These are phyloP conservation scores for Gentiana macrophylla DNA, from an alignment of 257 asterid species.

Conservation along the genomic window DNA sequence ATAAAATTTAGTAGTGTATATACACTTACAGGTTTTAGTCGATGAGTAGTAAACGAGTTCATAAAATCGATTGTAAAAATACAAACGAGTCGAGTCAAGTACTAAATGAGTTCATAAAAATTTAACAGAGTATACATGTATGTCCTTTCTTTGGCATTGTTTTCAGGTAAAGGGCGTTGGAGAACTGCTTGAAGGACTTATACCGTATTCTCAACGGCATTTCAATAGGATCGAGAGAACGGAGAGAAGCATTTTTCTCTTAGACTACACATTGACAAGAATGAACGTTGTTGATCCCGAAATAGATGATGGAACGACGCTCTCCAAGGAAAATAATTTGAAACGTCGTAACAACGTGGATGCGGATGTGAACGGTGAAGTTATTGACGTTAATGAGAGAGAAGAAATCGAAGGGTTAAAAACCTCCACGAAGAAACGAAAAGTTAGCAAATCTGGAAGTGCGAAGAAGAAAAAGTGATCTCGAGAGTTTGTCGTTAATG, in stretches of 20 bases:
- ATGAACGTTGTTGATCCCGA: constrained; percentile 85
- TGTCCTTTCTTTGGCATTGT: constrained; percentile 1
- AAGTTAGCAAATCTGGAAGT: constrained; percentile 38
- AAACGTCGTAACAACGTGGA: constrained; percentile 16
- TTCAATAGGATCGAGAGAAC: constrained; percentile 59
- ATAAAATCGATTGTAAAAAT: no score
- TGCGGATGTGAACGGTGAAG: constrained; percentile 8
- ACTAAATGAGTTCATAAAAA: no score
- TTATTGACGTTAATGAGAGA: constrained; percentile 9
- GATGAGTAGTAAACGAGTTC: no score
- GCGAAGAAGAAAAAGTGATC: constrained; percentile 40
- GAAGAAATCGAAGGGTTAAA: constrained; percentile 15
- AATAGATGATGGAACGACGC: constrained; percentile 11
- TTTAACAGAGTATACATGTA: not conserved
- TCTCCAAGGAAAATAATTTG: constrained; percentile 15
- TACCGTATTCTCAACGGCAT: constrained; percentile 81
- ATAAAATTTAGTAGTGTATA: no score
- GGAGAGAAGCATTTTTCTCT: constrained; percentile 65
- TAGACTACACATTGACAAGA: constrained; percentile 62
- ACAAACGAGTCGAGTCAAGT: no score
- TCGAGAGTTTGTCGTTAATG: constrained; percentile 11
- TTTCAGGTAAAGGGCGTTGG: constrained; percentile 61
- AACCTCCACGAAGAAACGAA: constrained; percentile 42
- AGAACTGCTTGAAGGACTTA: constrained; percentile 73
- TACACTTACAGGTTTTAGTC: no score